phyloP scores from a whole-genome alignment of 163 green algal species.

The Smithsoniella earleae region DNA sequence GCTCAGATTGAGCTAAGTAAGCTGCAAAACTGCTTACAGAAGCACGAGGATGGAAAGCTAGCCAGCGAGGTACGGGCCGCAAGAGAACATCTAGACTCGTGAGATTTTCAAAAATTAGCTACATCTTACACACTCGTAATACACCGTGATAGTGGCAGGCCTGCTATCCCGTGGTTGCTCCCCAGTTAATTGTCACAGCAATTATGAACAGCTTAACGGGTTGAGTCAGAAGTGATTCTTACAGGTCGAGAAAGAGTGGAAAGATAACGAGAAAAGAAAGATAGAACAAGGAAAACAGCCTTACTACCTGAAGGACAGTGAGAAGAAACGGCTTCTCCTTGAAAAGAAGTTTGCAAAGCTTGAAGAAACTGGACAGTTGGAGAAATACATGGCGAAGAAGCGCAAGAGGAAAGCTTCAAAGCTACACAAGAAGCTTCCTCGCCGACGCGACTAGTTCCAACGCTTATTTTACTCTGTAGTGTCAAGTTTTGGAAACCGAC shows the following conservation, averaged over 20 bases:
- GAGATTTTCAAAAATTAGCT: too few relatives aligned
- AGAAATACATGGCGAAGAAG: slow-evolving; percentile 30
- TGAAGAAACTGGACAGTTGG: slow-evolving; percentile 10
- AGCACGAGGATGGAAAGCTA: background rate
- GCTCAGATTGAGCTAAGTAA: background rate
- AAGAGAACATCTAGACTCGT: too few relatives aligned
- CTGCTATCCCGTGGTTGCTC: too few relatives aligned
- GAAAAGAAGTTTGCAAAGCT: slow-evolving; percentile 20
- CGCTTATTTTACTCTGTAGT: too few relatives aligned
- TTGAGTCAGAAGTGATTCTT: too few relatives aligned
- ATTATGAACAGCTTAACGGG: too few relatives aligned
- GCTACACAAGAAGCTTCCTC: slow-evolving; percentile 20
- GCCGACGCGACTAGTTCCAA: too few relatives aligned
- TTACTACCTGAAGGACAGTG: slow-evolving; percentile 23
- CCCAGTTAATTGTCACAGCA: too few relatives aligned
- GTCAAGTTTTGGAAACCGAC: too few relatives aligned
- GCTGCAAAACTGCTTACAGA: slow-evolving; percentile 3
- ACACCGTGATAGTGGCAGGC: too few relatives aligned
- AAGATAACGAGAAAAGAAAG: background rate
- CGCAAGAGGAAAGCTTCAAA: slow-evolving; percentile 7
- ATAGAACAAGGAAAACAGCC: slow-evolving; percentile 8
- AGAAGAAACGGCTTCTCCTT: slow-evolving; percentile 14
- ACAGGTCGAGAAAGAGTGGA: slow-evolving; percentile 15
- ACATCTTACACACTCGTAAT: too few relatives aligned
- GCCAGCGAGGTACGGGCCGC: background rate